Conservation (phyloP, 225 moss, liverwort and hornwort species). For the Neckera pumila region DNA sequence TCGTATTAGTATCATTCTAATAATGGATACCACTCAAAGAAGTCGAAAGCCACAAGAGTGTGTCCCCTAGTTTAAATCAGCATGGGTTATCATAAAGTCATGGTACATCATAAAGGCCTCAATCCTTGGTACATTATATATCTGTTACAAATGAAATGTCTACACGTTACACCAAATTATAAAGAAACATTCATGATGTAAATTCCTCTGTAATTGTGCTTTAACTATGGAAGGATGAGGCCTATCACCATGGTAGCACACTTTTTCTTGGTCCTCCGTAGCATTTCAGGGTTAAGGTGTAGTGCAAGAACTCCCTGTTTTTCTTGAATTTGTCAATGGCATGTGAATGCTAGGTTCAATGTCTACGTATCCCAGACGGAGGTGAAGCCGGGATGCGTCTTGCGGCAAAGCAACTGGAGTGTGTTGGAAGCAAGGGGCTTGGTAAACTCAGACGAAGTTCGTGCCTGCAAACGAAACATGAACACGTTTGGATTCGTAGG, state of each 20-base stretch:
- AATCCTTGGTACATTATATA: neutral
- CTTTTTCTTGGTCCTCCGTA: neutral
- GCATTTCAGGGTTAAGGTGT: neutral
- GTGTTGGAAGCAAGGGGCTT: slow-evolving; percentile 74
- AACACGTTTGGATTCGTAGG: slow-evolving; percentile 99
- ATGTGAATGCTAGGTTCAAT: slow-evolving; percentile 54
- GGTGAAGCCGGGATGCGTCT: slow-evolving; percentile 88
- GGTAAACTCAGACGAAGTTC: slow-evolving; percentile 72
- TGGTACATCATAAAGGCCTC: no score
- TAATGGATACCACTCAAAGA: neutral
- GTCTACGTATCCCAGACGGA: slow-evolving; percentile 92
- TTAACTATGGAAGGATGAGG: neutral
- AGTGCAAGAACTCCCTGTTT: neutral
- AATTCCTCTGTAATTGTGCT: no score
- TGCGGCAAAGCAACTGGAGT: slow-evolving; percentile 85
- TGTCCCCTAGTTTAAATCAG: neutral
- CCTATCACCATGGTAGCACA: neutral
- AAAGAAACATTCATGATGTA: neutral
- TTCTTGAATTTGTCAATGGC: neutral
- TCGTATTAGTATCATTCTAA: neutral
- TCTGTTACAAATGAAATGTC: neutral
- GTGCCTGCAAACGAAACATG: slow-evolving; percentile 85
- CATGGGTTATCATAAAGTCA: neutral
- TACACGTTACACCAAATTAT: neutral
- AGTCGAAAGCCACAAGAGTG: neutral